A percentile compares a stretch with the other conserved stretches of the same genome.
These are phyloP conservation scores for Colletotrichum tamarilloi DNA, from an alignment of 2,329 filamentous ascomycete genomes.

Conservation along the genomic window DNA sequence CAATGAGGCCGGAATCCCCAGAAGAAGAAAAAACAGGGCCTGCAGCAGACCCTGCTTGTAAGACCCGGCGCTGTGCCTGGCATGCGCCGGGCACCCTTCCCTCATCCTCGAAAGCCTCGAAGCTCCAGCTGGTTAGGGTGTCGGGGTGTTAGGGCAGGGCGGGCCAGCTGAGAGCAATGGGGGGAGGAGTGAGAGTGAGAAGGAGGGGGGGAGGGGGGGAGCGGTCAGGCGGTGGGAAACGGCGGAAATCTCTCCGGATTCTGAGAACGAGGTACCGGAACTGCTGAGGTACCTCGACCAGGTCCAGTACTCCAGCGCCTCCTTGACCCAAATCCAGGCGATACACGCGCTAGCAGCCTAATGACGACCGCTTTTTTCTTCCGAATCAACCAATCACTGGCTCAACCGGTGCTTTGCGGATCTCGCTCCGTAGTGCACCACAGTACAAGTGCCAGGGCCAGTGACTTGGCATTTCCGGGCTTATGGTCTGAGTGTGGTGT, in stretches of 20 bases:
- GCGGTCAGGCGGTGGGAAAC: constrained; percentile 10
- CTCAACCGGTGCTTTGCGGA: constrained; percentile 5
- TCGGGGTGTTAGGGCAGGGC: background rate
- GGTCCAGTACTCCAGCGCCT: background rate
- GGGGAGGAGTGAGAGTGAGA: constrained; percentile 6
- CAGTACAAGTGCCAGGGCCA: background rate
- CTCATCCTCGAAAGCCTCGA: background rate
- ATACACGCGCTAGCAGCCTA: background rate
- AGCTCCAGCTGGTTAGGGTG: background rate
- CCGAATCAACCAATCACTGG: background rate
- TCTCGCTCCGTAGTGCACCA: background rate
- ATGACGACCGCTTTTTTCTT: constrained; percentile 11
- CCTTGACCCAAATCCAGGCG: background rate
- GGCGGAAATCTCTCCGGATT: background rate
- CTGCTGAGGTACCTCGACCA: background rate
- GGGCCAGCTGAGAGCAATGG: background rate
- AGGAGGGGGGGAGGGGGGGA: background rate
- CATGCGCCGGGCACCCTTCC: background rate
- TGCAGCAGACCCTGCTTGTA: constrained; percentile 8
- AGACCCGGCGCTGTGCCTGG: constrained; percentile 9
- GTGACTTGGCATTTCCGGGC: constrained; percentile 25
- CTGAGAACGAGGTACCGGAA: background rate
- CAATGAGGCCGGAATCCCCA: background rate
- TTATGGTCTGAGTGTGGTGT: constrained; percentile 23
- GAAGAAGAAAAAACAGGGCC: constrained; percentile 8